A percentile compares a stretch with the other conserved stretches of the same genome.
Evolutionary conservation across 306 rosid genomes (phyloP).

Genomic region (Pyrus communis): DNA sequence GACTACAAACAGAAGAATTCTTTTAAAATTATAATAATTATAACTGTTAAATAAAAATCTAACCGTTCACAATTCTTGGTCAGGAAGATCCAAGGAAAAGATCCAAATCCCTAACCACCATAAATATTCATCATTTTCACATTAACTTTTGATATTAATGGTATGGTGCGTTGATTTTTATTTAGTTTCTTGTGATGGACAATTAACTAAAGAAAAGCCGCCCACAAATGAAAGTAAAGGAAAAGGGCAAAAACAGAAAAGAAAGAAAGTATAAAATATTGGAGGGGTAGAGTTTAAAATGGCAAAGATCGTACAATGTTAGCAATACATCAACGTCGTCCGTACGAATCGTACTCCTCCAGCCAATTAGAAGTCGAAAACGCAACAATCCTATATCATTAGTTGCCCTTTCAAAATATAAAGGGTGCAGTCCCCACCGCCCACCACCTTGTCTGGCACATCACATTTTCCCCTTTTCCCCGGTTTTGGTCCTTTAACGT

Average conservation of each 20-base stretch:
- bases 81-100: too few species aligned
- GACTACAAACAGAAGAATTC: too few species aligned
- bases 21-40: too few species aligned
- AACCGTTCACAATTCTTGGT: too few species aligned
- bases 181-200: background rate
- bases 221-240: background rate
- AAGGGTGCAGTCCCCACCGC: background rate
- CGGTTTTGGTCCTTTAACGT: background rate
- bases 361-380: constrained; percentile 38
- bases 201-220: background rate
- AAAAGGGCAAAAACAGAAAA: background rate
- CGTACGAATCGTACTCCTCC: constrained; percentile 33
- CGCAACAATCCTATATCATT: constrained; percentile 4
- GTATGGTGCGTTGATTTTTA: background rate
- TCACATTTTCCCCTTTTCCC: background rate
- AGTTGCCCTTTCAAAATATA: background rate
- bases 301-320: constrained; percentile 19
- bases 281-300: background rate
- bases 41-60: too few species aligned
- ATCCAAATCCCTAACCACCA: too few species aligned
- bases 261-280: background rate
- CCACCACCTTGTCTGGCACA: background rate
- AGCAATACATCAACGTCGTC: constrained; percentile 21
- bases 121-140: too few species aligned
- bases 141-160: too few species aligned